Conservation (phyloP, 441 rosid species). For the Sinapis alba region DNA sequence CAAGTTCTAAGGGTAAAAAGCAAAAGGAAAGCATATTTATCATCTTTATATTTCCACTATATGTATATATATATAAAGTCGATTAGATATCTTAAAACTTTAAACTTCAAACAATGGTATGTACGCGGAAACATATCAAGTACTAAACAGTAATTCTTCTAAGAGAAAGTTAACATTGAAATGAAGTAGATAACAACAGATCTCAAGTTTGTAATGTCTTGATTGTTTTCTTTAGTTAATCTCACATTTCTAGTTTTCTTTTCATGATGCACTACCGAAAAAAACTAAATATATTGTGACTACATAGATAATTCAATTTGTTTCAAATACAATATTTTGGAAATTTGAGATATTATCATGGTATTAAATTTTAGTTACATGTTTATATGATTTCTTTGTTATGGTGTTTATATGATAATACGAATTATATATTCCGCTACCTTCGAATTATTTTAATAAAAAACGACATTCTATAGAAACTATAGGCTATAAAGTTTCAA, state of each 20-base stretch:
- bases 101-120: constrained; percentile 8
- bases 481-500: not conserved
- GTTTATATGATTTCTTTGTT: not conserved
- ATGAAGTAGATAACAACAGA: not conserved
- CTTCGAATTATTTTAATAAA: not conserved
- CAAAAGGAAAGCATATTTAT: constrained; percentile 15
- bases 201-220: not conserved
- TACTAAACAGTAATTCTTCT: not conserved
- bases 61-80: not conserved
- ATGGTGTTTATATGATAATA: not conserved
- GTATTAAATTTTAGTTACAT: not conserved
- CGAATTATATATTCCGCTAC: not conserved
- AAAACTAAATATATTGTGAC: not conserved
- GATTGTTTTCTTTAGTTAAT: not conserved
- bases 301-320: not conserved
- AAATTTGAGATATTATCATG: not conserved
- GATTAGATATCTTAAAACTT: constrained; percentile 4
- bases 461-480: not conserved
- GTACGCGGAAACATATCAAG: not conserved
- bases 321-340: not conserved
- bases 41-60: not conserved
- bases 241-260: not conserved
- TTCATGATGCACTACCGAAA: not conserved
- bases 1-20: constrained; percentile 16
- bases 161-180: not conserved